Evolutionary conservation across 2,329 filamentous ascomycete species (phyloP).

Genomic region (Trichoderma lentiforme): DNA sequence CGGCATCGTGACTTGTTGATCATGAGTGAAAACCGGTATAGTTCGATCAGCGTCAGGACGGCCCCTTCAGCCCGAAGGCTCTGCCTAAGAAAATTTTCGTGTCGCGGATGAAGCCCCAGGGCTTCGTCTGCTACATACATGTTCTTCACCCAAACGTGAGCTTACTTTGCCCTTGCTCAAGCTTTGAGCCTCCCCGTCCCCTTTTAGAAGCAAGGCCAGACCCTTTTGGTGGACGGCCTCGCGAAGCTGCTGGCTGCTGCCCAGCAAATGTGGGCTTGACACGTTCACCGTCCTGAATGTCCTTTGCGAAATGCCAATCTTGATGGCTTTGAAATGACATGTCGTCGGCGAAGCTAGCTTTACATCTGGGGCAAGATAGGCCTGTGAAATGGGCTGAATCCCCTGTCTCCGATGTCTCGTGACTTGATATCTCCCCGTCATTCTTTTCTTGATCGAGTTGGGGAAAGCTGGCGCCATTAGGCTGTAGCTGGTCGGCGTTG

Average conservation of each 20-base stretch:
- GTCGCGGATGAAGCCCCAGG: background rate
- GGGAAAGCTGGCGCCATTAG: background rate
- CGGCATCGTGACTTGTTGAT: slow-evolving; percentile 2
- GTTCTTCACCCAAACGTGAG: slow-evolving; percentile 55
- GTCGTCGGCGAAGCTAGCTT: slow-evolving; percentile 52
- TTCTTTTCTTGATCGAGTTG: background rate
- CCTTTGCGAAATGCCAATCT: slow-evolving; percentile 93
- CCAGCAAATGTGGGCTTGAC: slow-evolving; percentile 45
- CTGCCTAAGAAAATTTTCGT: background rate
- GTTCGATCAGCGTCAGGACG: background rate
- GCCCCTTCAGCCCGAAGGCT: background rate
- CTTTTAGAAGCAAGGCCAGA: slow-evolving; percentile 41
- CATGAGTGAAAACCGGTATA: background rate
- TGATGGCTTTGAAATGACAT: slow-evolving; percentile 70
- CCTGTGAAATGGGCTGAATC: slow-evolving; percentile 27
- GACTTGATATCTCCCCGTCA: background rate
- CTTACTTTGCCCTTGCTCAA: slow-evolving; percentile 58
- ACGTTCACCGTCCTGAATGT: slow-evolving; percentile 67
- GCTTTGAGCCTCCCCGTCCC: slow-evolving; percentile 34
- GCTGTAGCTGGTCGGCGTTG: background rate
- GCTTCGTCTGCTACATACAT: background rate
- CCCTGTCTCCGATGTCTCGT: background rate
- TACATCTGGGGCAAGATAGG: slow-evolving; percentile 63
- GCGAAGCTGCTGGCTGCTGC: slow-evolving; percentile 31
- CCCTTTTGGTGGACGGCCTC: slow-evolving; percentile 30